phyloP scores from a whole-genome alignment of 2,329 filamentous ascomycete genomes.

The Botrytis deweyae region DNA sequence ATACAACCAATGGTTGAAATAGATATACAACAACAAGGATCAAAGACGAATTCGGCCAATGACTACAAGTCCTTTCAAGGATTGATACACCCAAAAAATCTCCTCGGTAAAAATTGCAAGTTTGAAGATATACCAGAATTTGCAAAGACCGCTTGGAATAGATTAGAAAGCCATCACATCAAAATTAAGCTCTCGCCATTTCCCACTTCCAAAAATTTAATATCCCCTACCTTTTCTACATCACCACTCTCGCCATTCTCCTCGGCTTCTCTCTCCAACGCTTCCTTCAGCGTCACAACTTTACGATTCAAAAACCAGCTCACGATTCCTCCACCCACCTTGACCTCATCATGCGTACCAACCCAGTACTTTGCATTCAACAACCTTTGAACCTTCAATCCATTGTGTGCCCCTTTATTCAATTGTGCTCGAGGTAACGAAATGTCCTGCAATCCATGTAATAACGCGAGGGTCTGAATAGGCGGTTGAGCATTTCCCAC shows the following conservation, averaged over 20 bases:
- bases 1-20: not conserved
- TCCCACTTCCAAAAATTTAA: constrained; percentile 30
- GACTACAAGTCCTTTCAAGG: not conserved
- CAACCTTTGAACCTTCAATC: constrained; percentile 53
- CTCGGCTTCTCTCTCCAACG: constrained; percentile 42
- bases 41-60: not conserved
- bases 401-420: constrained; percentile 64
- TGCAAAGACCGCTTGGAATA: not conserved
- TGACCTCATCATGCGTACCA: constrained; percentile 64
- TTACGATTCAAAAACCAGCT: constrained; percentile 50
- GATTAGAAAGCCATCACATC: constrained; percentile 14
- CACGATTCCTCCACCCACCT: constrained; percentile 57
- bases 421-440: constrained; percentile 50
- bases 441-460: constrained; percentile 65
- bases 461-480: constrained; percentile 55
- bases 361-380: constrained; percentile 62
- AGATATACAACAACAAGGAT: not conserved
- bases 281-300: constrained; percentile 46
- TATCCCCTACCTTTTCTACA: constrained; percentile 24
- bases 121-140: not conserved
- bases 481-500: constrained; percentile 47
- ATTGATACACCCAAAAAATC: not conserved
- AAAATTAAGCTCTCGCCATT: constrained; percentile 33
- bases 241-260: constrained; percentile 24
- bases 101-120: not conserved